These are phyloP conservation scores for Geosmithia flava DNA, from an alignment of 2,329 filamentous ascomycete genomes.

Conservation along the genomic window DNA sequence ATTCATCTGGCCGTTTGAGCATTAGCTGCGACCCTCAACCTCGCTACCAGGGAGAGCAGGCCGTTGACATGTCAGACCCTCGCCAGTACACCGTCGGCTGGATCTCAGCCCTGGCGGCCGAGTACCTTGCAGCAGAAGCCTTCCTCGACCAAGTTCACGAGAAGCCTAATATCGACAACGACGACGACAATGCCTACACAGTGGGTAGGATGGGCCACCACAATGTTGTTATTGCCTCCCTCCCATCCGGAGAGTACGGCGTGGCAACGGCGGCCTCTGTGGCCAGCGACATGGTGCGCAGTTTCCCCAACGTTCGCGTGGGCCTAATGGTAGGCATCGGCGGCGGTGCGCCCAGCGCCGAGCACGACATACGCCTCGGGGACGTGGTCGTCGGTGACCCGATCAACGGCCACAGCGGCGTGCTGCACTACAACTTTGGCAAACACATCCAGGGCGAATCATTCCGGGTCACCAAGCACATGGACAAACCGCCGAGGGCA, in stretches of 20 bases:
- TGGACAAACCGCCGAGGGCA: not conserved
- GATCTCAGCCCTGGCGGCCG: constrained; percentile 8
- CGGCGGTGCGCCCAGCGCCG: constrained; percentile 10
- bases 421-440: constrained; percentile 10
- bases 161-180: not conserved
- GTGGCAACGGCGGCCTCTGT: constrained; percentile 5
- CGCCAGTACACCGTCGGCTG: constrained; percentile 8
- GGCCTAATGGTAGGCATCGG: constrained; percentile 14
- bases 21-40: no score
- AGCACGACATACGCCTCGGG: constrained; percentile 8
- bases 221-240: constrained; percentile 7
- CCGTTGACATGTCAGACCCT: constrained; percentile 1
- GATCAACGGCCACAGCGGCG: not conserved
- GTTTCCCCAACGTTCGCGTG: constrained; percentile 5
- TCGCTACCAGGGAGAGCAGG: no score
- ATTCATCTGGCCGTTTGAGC: no score
- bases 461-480: not conserved
- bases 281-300: constrained; percentile 4
- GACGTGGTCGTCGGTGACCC: constrained; percentile 9
- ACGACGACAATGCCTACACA: constrained; percentile 7
- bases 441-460: constrained; percentile 4
- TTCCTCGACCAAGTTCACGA: constrained; percentile 9
- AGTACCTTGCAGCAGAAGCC: constrained; percentile 5
- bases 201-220: constrained; percentile 5
- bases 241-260: constrained; percentile 6